Evolutionary conservation across 2,329 filamentous ascomycete species (phyloP), one percentile per base, ranked within the genome.

Genomic region (Fusarium lateritium): DNA sequence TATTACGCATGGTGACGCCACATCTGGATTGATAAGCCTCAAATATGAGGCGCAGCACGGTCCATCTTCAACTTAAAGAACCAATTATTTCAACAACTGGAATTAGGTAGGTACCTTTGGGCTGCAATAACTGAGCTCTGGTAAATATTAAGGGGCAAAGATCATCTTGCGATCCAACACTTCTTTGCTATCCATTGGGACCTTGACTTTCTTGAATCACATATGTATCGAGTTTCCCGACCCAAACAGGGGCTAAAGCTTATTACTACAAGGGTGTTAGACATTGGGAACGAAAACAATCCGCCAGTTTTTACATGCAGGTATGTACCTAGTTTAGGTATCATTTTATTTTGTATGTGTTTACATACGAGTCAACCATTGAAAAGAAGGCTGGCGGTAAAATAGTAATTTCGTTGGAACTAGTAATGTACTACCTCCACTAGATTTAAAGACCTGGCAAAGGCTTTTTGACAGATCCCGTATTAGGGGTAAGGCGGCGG

Each of bases 21-120:
- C 72, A 74, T 66, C 62, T 49, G 28, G 28, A 31, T 31, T 31
- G 63, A 68, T 70, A 64, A 68, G 72, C 52, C 51, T 43, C 19
- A 44, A 28, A 44, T n/a, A 22, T 65, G 71, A 72, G 71, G 71
- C 71, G 71, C 71, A 64, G 71, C 69, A 66, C 46, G 34, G 40
- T 26, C 53, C 46, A 63, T 50, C 28, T 34, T 17, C 9, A 45
- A 40, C n/a, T 28, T 21, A 21, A 47, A 42, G 24, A 26, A 33
- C 56, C 56, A 60, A 60, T 60, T 42, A 47, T 33, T 42, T 15
- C 34, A 34, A n/a, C 17, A 44, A 10, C 34, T 40, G 36, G 13
- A 34, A 31, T 19, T 19, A 24, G 7, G 21, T 24, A 13, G 15
- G 33, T 55, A 36, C 22, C n/a, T 28, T 57, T 57, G 56, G 44